These are phyloP conservation scores for Oryza glumipatula DNA, from an alignment of 176 grass and related monocot species.

Conservation along the genomic window DNA sequence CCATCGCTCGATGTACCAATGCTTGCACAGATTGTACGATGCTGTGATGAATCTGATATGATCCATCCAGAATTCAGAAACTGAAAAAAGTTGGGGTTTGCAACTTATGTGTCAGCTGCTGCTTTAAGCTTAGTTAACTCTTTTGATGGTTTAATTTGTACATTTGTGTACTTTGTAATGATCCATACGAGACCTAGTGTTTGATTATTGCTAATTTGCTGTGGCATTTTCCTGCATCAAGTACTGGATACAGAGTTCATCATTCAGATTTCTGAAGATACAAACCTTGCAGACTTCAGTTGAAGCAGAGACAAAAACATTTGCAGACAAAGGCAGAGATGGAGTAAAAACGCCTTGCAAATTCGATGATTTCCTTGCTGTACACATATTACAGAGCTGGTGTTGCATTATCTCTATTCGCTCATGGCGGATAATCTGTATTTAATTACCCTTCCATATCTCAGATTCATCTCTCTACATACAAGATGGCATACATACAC, in stretches of 20 bases:
- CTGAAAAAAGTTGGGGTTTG: background rate
- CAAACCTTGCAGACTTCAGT: background rate
- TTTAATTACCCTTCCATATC: constrained; percentile 52
- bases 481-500: constrained; percentile 50
- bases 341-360: constrained; percentile 32
- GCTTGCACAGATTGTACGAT: background rate
- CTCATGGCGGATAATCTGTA: constrained; percentile 49
- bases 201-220: background rate
- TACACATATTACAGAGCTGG: constrained; percentile 47
- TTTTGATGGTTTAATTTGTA: background rate
- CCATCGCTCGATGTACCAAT: constrained; percentile 6
- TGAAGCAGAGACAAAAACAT: background rate
- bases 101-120: background rate
- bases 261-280: background rate
- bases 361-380: constrained; percentile 36
- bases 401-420: constrained; percentile 31
- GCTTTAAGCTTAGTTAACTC: background rate
- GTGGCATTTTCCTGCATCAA: too few species aligned
- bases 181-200: background rate
- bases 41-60: background rate
- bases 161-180: background rate
- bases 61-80: constrained; percentile 30
- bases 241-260: background rate
- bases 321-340: background rate
- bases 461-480: constrained; percentile 48